Percentiles rank a stretch among this genome's conserved stretches.
These are phyloP conservation scores for Colletotrichum acutatum DNA, from an alignment of 2,329 filamentous ascomycete genomes.

Conservation along the genomic window DNA sequence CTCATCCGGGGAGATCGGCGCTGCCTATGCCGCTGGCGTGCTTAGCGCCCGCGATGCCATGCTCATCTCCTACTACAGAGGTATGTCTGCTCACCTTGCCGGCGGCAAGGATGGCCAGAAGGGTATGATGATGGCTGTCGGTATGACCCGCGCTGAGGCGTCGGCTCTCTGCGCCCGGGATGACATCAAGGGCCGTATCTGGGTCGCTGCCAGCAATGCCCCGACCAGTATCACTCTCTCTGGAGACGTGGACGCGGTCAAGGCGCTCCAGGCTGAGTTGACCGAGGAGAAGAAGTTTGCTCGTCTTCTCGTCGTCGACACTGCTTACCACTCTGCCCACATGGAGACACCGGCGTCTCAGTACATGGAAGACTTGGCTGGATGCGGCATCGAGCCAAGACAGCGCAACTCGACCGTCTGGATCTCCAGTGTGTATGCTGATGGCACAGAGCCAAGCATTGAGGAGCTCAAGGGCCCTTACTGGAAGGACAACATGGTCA, in stretches of 20 bases:
- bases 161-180: conserved; percentile 33
- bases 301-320: conserved; percentile 52
- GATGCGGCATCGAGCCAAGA: conserved; percentile 42
- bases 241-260: conserved; percentile 42
- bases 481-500: conserved; percentile 45
- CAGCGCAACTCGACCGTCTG: conserved; percentile 43
- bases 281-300: conserved; percentile 46
- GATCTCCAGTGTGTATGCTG: conserved; percentile 53
- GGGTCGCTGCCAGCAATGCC: conserved; percentile 42
- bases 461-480: conserved; percentile 49
- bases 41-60: conserved; percentile 37
- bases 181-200: conserved; percentile 37
- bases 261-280: conserved; percentile 38
- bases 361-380: conserved; percentile 46
- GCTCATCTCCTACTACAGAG: conserved; percentile 39
- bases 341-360: conserved; percentile 50
- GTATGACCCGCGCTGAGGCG: conserved; percentile 34
- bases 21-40: conserved; percentile 48
- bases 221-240: conserved; percentile 47
- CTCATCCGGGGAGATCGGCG: conserved; percentile 45
- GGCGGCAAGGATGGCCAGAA: conserved; percentile 26
- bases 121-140: conserved; percentile 40
- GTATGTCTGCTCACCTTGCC: conserved; percentile 33
- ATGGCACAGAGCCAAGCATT: conserved; percentile 32
- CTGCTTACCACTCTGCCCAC: conserved; percentile 61